Conservation (phyloP, 306 rosid species). For the Medicago truncatula region MtrunA17r5.0-ANR NC_053048.1:52619001-52619500, state of each 20-base stretch:
- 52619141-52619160: background rate
- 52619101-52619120: background rate
- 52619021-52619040: background rate
- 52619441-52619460: background rate
- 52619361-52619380: background rate
- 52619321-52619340: background rate
- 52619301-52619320: slow-evolving; percentile 10
- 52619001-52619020: background rate
- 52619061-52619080: background rate
- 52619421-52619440: background rate
- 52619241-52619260: background rate
- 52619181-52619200: background rate
- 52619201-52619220: background rate
- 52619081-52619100: background rate
- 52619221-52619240: background rate
- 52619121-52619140: background rate
- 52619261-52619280: background rate
- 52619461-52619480: background rate
- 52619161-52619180: background rate
- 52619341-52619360: slow-evolving; percentile 1
- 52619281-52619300: background rate
- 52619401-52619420: background rate
- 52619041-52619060: background rate
- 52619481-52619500: too few relatives aligned
- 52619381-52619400: background rate